These are phyloP conservation scores for Phytophthora sansomeana DNA, from an alignment of 352 stramenopile species.

Conservation along the genomic window DNA sequence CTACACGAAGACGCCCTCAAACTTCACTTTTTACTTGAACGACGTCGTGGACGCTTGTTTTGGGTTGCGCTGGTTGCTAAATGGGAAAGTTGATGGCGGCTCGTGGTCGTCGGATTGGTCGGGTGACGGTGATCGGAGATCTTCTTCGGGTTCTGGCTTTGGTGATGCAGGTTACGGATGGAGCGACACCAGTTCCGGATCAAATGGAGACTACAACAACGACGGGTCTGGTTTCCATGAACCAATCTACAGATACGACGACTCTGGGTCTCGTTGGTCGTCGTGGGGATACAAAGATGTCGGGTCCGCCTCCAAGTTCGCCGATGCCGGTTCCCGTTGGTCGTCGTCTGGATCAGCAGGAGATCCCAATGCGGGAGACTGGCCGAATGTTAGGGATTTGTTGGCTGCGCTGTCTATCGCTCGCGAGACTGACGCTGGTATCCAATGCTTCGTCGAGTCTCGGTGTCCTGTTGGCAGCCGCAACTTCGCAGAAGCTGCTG, in stretches of 20 bases:
- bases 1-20: background rate
- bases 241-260: constrained; percentile 26
- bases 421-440: constrained; percentile 23
- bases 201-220: constrained; percentile 13
- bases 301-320: constrained; percentile 11
- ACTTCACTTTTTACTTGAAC: constrained; percentile 10
- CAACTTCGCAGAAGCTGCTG: constrained; percentile 31
- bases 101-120: constrained; percentile 24
- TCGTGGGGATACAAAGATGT: constrained; percentile 27
- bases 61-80: constrained; percentile 27
- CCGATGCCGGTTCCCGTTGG: constrained; percentile 15
- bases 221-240: constrained; percentile 11
- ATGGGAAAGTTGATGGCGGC: constrained; percentile 15
- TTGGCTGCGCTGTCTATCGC: constrained; percentile 12
- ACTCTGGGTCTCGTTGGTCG: constrained; percentile 24
- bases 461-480: constrained; percentile 37
- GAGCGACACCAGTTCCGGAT: constrained; percentile 12
- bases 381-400: constrained; percentile 12
- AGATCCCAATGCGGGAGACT: constrained; percentile 19
- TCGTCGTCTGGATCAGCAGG: constrained; percentile 25
- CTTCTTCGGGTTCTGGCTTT: constrained; percentile 18
- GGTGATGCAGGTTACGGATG: constrained; percentile 17
- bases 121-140: constrained; percentile 1
- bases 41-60: constrained; percentile 31
- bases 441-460: constrained; percentile 37